phyloP scores from a whole-genome alignment of 164 flowering plant genomes.

The Litsea cubeba region DNA sequence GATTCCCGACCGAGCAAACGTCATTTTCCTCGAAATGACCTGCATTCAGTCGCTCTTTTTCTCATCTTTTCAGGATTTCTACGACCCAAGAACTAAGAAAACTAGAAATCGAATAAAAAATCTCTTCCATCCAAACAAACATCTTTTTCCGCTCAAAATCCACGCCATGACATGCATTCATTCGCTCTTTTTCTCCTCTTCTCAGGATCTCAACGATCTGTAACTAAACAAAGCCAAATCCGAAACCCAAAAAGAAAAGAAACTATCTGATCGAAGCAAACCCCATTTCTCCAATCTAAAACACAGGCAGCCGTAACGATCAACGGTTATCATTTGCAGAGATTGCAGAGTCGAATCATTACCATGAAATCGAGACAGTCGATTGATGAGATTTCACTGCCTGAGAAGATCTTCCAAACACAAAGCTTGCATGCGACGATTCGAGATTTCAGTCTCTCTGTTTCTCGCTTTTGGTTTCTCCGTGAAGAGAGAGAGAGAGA shows the following conservation, averaged over 20 bases:
- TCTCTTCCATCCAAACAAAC: background rate
- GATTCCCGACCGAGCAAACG: background rate
- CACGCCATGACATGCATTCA: background rate
- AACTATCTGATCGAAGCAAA: no score
- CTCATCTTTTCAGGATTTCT: background rate
- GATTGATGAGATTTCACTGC: background rate
- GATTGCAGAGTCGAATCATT: background rate
- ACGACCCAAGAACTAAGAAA: background rate
- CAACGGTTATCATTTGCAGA: background rate
- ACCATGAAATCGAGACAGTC: conserved; percentile 1
- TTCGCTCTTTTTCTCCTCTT: no score
- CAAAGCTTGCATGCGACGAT: background rate
- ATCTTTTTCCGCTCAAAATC: background rate
- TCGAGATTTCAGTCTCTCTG: background rate
- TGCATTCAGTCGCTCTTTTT: no score
- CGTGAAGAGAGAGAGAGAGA: no score
- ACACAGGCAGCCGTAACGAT: no score
- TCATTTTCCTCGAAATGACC: background rate
- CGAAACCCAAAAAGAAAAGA: no score
- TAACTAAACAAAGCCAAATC: no score
- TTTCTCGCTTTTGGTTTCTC: background rate
- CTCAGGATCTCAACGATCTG: no score
- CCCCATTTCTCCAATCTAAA: no score
- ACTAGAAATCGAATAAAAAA: no score
- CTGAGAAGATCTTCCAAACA: no score